These are phyloP conservation scores for Cyberlindnera euphorbiae DNA, from an alignment of 805 yeast species.

Conservation along the genomic window DNA sequence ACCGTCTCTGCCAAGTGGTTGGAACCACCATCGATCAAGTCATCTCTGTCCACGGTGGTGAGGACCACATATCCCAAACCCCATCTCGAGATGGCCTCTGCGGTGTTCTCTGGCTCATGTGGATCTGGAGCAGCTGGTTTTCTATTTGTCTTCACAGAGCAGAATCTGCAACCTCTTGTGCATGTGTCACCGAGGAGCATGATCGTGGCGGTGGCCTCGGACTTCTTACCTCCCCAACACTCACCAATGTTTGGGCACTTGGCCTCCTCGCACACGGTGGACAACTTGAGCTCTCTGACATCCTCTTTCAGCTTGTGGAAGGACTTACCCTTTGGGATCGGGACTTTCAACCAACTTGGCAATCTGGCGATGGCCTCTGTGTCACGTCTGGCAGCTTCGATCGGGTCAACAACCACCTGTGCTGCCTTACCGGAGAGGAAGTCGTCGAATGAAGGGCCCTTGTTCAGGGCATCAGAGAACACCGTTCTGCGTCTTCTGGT, in stretches of 20 bases:
- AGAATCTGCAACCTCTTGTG: slow-evolving; percentile 98
- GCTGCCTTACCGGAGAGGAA: slow-evolving; percentile 81
- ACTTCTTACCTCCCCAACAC: slow-evolving; percentile 95
- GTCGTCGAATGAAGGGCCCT: slow-evolving; percentile 93
- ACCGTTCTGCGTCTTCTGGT: slow-evolving; percentile 46
- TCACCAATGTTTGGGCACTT: slow-evolving; percentile 99
- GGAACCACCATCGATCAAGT: slow-evolving; percentile 89
- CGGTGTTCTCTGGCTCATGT: slow-evolving; percentile 95
- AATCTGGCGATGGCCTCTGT: slow-evolving; percentile 54
- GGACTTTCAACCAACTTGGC: slow-evolving; percentile 93
- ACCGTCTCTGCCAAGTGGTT: slow-evolving; percentile 88
- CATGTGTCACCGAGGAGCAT: slow-evolving; percentile 99
- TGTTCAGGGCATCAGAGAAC: slow-evolving; percentile 64
- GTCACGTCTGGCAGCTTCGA: slow-evolving; percentile 66
- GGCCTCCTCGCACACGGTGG: slow-evolving; percentile 98
- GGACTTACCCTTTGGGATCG: slow-evolving; percentile 92
- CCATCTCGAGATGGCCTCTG: slow-evolving; percentile 96
- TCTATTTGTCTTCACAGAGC: slow-evolving; percentile 92
- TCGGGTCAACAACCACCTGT: slow-evolving; percentile 60
- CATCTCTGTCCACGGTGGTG: slow-evolving; percentile 97
- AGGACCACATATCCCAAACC: slow-evolving; percentile 96
- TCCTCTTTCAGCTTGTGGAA: slow-evolving; percentile 80
- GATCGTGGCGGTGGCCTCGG: slow-evolving; percentile 94
- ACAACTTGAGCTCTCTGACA: slow-evolving; percentile 78
- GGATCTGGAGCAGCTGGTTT: slow-evolving; percentile 89